These are phyloP conservation scores for Phycomyces blakesleeanus DNA, from an alignment of 192 early-diverging fungal genomes.

Conservation along the genomic window DNA sequence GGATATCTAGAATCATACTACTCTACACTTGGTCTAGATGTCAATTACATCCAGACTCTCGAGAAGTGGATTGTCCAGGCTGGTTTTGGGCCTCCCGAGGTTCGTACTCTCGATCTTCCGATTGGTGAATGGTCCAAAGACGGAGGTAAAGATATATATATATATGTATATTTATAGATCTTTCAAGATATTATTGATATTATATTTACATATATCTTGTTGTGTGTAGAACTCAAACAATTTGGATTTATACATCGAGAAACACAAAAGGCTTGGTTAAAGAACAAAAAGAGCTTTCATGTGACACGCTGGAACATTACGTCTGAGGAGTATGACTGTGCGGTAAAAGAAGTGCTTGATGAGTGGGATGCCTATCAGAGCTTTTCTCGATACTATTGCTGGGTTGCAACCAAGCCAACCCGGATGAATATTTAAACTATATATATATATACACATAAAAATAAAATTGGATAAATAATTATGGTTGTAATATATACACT, in stretches of 20 bases:
- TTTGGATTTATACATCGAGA: constrained; percentile 41
- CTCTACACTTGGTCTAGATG: constrained; percentile 16
- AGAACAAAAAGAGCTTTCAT: constrained; percentile 26
- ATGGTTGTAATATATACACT: too few species aligned
- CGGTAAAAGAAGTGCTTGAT: constrained; percentile 28
- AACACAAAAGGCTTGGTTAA: constrained; percentile 24
- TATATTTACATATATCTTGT: too few species aligned
- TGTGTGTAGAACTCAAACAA: constrained; percentile 33
- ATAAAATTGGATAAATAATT: not conserved
- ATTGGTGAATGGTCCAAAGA: constrained; percentile 38
- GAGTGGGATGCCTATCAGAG: constrained; percentile 38
- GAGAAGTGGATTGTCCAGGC: constrained; percentile 1
- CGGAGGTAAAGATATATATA: too few species aligned
- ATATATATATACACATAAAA: not conserved
- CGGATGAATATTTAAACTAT: not conserved
- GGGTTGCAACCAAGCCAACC: constrained; percentile 27
- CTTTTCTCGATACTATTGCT: constrained; percentile 27
- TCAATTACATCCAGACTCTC: constrained; percentile 10
- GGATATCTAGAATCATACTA: constrained; percentile 9
- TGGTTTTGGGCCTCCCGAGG: constrained; percentile 22
- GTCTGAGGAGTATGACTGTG: constrained; percentile 29
- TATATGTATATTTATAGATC: too few species aligned
- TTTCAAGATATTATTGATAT: too few species aligned
- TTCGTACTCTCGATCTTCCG: constrained; percentile 32
- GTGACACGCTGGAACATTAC: constrained; percentile 29